Conservation (phyloP, 1,284 basidiomycete species). For the Pyrrhoderma lamaoense region DNA sequence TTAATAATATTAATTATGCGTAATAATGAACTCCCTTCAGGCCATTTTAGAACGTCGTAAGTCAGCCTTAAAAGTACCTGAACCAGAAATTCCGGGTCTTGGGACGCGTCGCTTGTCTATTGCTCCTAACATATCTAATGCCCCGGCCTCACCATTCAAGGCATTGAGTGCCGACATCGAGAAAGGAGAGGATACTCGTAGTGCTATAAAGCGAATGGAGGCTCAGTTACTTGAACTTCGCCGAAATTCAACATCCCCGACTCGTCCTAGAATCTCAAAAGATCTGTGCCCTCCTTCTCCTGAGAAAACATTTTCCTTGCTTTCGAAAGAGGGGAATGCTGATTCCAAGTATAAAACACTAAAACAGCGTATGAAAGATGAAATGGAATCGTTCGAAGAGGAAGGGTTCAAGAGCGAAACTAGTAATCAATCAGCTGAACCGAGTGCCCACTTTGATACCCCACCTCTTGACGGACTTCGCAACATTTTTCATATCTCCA, state of each 20-base stretch:
- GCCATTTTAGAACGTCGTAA: slow-evolving; percentile 53
- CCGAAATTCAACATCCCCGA: slow-evolving; percentile 8
- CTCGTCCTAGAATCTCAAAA: slow-evolving; percentile 2
- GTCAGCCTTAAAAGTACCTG: slow-evolving; percentile 45
- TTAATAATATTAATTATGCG: neutral
- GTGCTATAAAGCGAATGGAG: slow-evolving; percentile 13
- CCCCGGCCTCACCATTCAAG: slow-evolving; percentile 20
- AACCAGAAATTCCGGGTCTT: slow-evolving; percentile 37
- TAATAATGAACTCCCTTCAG: slow-evolving; percentile 24
- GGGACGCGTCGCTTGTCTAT: slow-evolving; percentile 20
- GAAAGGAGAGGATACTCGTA: slow-evolving; percentile 19
- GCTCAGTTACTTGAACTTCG: slow-evolving; percentile 11
- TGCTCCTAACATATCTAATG: slow-evolving; percentile 18
- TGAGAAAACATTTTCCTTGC: slow-evolving; percentile 26
- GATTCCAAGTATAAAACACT: neutral
- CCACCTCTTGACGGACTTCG: slow-evolving; percentile 25
- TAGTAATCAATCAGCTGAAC: slow-evolving; percentile 1
- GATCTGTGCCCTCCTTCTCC: slow-evolving; percentile 19
- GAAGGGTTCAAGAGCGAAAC: slow-evolving; percentile 2
- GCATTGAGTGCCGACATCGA: slow-evolving; percentile 22
- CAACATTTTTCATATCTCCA: slow-evolving; percentile 22
- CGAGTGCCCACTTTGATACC: slow-evolving; percentile 19
- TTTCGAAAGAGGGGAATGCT: slow-evolving; percentile 21
- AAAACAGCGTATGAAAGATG: slow-evolving; percentile 5
- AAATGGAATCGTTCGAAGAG: slow-evolving; percentile 12